Evolutionary conservation across 768 basidiomycete genomes (phyloP), one percentile per base, ranked within the genome.

Genomic region (Hysterangium stoloniferum): DNA sequence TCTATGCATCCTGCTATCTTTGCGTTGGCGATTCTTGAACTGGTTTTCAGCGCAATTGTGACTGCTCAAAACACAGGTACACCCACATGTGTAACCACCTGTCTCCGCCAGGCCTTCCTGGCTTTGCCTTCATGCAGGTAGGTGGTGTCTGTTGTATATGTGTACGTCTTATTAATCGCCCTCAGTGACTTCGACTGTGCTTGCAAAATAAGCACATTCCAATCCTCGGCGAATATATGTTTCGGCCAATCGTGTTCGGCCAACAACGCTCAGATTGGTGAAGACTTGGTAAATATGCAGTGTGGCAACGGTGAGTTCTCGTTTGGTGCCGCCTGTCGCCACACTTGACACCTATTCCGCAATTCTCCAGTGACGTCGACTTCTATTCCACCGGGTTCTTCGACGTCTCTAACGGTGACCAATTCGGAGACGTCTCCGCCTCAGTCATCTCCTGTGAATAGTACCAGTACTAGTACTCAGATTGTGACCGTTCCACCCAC

Each of bases 291-390:
- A 9, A 29, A 51, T 29, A 32, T 31, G 6, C 7, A 20, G 5
- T 51, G 49, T 28, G 43, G 49, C 31, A 43, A 32, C 20, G 12
- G 49, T 51, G 33, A 28, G 49, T 1, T 20, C 3, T 28, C 29
- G 32, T 42, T 27, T 42, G n/a, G 29, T 29, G 20, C 4, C 9
- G 22, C 12, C 37, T 37, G 6, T 27, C 11, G 22, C 33, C 12
- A 7, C 9, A 15, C 22, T 35, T 27, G 47, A 27, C 24, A 11
- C 47, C 15, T 48, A 32, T 6, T 36, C 47, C 12, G 24, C 47
- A 35, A 35, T 51, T 24, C 49, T 28, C 11, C 40, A n/a, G n/a
- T n/a, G n/a, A n/a, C n/a, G n/a, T n/a, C 49, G 27, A 37, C 49
- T 17, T 51, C 43, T 27, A 41, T 40, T 15, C 37, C 49, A 9